phyloP scores from a whole-genome alignment of 1,139 yeast genomes.

The Entelexis sorbosivorans region DNA sequence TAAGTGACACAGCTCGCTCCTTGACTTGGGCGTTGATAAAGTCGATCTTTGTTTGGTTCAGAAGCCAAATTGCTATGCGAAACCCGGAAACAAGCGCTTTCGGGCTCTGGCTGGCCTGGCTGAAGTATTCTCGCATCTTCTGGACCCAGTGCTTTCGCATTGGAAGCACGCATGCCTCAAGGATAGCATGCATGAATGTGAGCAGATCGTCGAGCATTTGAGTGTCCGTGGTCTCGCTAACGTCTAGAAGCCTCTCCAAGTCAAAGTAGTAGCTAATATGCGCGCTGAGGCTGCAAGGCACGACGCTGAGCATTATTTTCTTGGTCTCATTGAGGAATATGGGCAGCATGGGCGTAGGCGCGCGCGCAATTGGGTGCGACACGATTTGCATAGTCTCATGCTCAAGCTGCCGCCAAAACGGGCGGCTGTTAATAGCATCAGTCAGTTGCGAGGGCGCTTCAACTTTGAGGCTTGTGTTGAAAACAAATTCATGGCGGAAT shows the following conservation, averaged over 20 bases:
- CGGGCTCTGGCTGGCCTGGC: conserved; percentile 45
- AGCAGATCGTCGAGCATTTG: conserved; percentile 50
- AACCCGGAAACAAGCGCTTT: conserved; percentile 59
- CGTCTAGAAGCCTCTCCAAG: conserved; percentile 61
- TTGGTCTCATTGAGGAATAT: conserved; percentile 56
- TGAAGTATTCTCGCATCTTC: conserved; percentile 64
- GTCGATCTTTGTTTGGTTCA: conserved; percentile 94
- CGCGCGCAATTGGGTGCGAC: conserved; percentile 22
- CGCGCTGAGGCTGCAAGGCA: conserved; percentile 68
- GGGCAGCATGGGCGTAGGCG: conserved; percentile 57
- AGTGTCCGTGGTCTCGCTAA: conserved; percentile 26
- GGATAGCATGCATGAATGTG: conserved; percentile 58
- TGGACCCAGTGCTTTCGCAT: conserved; percentile 89
- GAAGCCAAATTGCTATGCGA: conserved; percentile 65
- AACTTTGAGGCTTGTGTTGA: conserved; percentile 87
- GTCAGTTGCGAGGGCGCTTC: conserved; percentile 84
- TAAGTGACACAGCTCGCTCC: conserved; percentile 67
- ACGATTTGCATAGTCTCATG: conserved; percentile 39
- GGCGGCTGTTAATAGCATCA: conserved; percentile 62
- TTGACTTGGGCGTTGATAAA: conserved; percentile 92
- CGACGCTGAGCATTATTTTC: conserved; percentile 46
- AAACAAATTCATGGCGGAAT: conserved; percentile 80
- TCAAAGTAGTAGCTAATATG: conserved; percentile 67
- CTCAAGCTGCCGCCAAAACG: conserved; percentile 74
- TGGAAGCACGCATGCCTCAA: conserved; percentile 85